These are phyloP conservation scores for Pyricularia sp. DNA, from an alignment of 2,329 filamentous ascomycete genomes.

Conservation along the genomic window DNA sequence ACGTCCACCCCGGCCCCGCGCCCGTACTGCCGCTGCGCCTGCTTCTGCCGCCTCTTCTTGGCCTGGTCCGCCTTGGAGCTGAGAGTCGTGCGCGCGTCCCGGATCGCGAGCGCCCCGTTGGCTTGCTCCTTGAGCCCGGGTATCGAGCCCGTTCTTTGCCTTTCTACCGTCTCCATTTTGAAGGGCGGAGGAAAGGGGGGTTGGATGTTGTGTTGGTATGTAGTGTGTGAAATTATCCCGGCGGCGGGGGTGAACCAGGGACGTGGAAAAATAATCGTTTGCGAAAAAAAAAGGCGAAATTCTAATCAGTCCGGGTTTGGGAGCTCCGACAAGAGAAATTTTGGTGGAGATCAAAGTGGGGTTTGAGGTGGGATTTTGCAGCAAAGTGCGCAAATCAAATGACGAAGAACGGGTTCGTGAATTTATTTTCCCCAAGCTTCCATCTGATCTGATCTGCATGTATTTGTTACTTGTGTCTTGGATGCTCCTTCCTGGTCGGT, in stretches of 20 bases:
- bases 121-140: slow-evolving; percentile 21
- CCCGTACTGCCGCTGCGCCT: slow-evolving; percentile 68
- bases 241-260: neutral
- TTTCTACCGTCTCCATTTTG: slow-evolving; percentile 9
- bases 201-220: neutral
- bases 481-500: neutral
- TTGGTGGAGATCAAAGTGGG: neutral
- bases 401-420: neutral
- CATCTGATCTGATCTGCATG: neutral
- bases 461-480: neutral
- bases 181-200: neutral
- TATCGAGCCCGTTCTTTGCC: slow-evolving; percentile 15
- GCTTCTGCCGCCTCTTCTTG: slow-evolving; percentile 37
- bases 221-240: neutral
- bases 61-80: slow-evolving; percentile 36
- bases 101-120: slow-evolving; percentile 40
- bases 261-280: neutral
- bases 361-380: neutral
- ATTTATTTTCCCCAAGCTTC: neutral
- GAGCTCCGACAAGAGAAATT: neutral
- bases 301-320: neutral
- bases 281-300: neutral
- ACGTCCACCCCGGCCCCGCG: slow-evolving; percentile 64
- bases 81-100: slow-evolving; percentile 33
- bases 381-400: neutral